phyloP scores from a whole-genome alignment of 2,329 filamentous ascomycete species.

The Cyclaneusma minus region DNA sequence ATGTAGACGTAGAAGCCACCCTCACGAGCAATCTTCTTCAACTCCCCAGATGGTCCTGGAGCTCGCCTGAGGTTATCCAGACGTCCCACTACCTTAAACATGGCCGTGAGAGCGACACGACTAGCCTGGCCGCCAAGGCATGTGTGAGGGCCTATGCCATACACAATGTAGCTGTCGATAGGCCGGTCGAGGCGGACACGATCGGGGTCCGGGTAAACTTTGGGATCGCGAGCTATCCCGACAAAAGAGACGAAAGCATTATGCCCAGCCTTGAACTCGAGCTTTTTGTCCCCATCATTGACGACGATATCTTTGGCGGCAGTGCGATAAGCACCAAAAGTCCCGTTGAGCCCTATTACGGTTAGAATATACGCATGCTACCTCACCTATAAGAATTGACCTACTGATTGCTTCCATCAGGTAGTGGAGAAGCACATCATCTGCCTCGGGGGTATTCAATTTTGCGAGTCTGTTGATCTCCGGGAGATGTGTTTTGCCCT shows the following conservation, averaged over 20 bases:
- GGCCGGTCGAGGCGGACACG: constrained; percentile 49
- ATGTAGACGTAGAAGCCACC: constrained; percentile 46
- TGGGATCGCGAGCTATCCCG: constrained; percentile 35
- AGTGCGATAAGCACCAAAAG: constrained; percentile 44
- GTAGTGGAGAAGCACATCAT: constrained; percentile 50
- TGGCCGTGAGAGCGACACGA: constrained; percentile 39
- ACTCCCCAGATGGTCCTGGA: constrained; percentile 5
- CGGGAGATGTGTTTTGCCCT: constrained; percentile 35
- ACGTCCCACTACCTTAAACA: constrained; percentile 14
- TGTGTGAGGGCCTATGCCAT: constrained; percentile 43
- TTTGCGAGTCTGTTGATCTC: constrained; percentile 45
- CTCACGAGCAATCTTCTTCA: constrained; percentile 40
- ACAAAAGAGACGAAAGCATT: constrained; percentile 48
- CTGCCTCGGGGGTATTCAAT: constrained; percentile 34
- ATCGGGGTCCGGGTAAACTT: constrained; percentile 42
- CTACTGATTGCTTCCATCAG: constrained; percentile 49
- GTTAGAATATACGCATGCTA: background rate
- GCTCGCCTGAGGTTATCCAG: constrained; percentile 10
- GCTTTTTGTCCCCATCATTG: constrained; percentile 31
- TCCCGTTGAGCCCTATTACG: constrained; percentile 34
- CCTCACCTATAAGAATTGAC: constrained; percentile 1
- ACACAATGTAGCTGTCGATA: constrained; percentile 45
- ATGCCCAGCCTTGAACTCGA: constrained; percentile 39
- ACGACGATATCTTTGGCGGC: constrained; percentile 29
- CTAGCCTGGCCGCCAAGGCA: constrained; percentile 45